phyloP scores from a whole-genome alignment of 768 basidiomycete species.

The Epithele typhae region DNA sequence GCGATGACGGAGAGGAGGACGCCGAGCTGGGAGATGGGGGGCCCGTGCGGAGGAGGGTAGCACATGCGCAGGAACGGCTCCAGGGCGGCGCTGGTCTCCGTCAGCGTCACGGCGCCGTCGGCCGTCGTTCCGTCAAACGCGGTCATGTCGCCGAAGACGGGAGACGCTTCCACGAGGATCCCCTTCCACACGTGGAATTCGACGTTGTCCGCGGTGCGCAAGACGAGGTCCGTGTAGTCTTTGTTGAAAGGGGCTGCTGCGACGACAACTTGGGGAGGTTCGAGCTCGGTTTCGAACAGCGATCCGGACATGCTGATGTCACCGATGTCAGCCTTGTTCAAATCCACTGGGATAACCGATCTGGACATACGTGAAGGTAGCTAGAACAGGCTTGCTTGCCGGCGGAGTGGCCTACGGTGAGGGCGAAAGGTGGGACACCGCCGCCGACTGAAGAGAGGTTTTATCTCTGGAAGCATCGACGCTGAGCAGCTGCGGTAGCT shows the following conservation, averaged over 20 bases:
- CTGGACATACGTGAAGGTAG: too few species aligned
- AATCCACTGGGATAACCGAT: too few species aligned
- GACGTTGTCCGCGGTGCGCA: constrained; percentile 15
- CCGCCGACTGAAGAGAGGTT: too few species aligned
- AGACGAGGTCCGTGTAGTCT: constrained; percentile 13
- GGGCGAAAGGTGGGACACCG: too few species aligned
- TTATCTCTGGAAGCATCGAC: too few species aligned
- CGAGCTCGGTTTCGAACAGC: too few species aligned
- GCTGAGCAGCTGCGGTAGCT: too few species aligned
- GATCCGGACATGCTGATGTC: too few species aligned
- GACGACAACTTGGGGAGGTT: too few species aligned
- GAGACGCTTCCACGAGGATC: constrained; percentile 15
- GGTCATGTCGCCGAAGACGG: constrained; percentile 20
- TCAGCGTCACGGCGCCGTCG: constrained; percentile 8
- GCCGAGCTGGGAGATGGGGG: not conserved
- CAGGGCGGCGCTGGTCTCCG: constrained; percentile 12
- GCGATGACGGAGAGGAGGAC: constrained; percentile 4
- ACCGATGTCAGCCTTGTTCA: too few species aligned
- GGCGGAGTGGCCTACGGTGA: too few species aligned
- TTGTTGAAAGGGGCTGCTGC: constrained; percentile 18
- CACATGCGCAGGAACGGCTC: constrained; percentile 15
- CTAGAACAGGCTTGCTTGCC: too few species aligned
- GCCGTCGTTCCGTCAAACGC: constrained; percentile 12
- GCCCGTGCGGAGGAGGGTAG: constrained; percentile 8
- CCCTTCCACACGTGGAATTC: constrained; percentile 14